Percentiles rank a stretch among this genome's conserved stretches.
These are phyloP conservation scores for Epichloe scottii DNA, from an alignment of 2,329 filamentous ascomycete genomes.

Conservation along the genomic window DNA sequence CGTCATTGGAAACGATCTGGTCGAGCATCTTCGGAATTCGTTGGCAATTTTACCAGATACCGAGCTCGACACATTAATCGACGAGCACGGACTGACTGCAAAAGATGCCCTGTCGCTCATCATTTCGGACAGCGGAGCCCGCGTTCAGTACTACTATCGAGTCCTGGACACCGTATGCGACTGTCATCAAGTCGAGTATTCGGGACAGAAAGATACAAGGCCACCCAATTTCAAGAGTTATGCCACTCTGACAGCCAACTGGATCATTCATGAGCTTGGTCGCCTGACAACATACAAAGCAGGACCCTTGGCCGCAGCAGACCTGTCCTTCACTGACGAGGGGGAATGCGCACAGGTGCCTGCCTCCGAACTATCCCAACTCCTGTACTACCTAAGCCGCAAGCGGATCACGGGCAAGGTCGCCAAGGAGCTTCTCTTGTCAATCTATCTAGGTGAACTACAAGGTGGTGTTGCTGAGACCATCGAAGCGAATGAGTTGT, in stretches of 20 bases:
- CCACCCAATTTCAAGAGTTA: slow-evolving; percentile 21
- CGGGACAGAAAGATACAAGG: slow-evolving; percentile 1
- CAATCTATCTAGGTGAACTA: slow-evolving; percentile 35
- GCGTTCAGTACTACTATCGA: slow-evolving; percentile 70
- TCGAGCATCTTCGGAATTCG: slow-evolving; percentile 47
- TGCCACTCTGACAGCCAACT: slow-evolving; percentile 43
- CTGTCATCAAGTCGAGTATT: slow-evolving; percentile 13
- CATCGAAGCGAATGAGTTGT: slow-evolving; percentile 35
- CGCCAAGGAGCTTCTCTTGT: slow-evolving; percentile 45
- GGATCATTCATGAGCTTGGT: slow-evolving; percentile 66
- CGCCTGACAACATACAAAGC: slow-evolving; percentile 45
- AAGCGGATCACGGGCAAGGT: slow-evolving; percentile 42
- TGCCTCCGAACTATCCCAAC: slow-evolving; percentile 33
- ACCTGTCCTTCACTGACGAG: slow-evolving; percentile 27
- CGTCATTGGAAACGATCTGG: slow-evolving; percentile 57
- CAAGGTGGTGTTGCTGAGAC: slow-evolving; percentile 29
- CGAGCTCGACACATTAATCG: slow-evolving; percentile 49
- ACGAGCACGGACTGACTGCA: slow-evolving; percentile 53
- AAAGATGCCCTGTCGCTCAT: slow-evolving; percentile 79
- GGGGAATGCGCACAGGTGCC: slow-evolving; percentile 37
- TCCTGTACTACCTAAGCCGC: slow-evolving; percentile 34
- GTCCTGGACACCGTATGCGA: slow-evolving; percentile 39
- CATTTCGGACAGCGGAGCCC: slow-evolving; percentile 62
- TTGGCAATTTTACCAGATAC: slow-evolving; percentile 63
- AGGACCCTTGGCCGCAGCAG: slow-evolving; percentile 18